Percentiles rank a stretch among this genome's conserved stretches.
phyloP scores from a whole-genome alignment of 768 basidiomycete species.

The Chalciporus chontae region DNA sequence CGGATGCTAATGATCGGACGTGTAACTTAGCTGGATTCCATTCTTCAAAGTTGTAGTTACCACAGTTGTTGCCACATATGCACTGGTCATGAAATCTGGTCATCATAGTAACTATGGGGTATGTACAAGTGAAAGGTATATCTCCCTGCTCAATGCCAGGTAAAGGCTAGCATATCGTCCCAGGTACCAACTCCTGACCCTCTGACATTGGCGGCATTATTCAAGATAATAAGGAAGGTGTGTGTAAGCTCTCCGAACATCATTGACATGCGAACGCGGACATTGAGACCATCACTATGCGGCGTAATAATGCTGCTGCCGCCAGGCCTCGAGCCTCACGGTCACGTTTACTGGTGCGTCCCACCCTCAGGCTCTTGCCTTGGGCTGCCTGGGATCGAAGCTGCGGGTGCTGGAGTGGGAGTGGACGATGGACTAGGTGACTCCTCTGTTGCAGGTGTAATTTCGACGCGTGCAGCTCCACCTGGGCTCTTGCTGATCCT shows the following conservation, averaged over 20 bases:
- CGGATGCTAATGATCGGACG: too few species aligned
- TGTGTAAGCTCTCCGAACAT: background rate
- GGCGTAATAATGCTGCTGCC: background rate
- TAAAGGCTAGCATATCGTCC: background rate
- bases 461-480: constrained; percentile 2
- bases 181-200: background rate
- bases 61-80: too few species aligned
- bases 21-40: too few species aligned
- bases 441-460: background rate
- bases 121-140: constrained; percentile 19
- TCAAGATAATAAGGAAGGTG: constrained; percentile 5
- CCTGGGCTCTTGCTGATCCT: constrained; percentile 20
- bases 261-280: constrained; percentile 1
- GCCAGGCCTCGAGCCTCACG: background rate
- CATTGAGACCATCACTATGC: background rate
- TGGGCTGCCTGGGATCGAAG: constrained; percentile 6
- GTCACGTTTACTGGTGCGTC: background rate
- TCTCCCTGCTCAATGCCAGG: background rate
- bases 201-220: constrained; percentile 5
- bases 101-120: constrained; percentile 3
- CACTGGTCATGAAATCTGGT: background rate
- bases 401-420: background rate
- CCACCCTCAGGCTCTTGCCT: constrained; percentile 1
- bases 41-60: too few species aligned
- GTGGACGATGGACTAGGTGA: background rate